Evolutionary conservation across 1,139 yeast species (phyloP).

Genomic region (Yamadazyma diospyri): DNA sequence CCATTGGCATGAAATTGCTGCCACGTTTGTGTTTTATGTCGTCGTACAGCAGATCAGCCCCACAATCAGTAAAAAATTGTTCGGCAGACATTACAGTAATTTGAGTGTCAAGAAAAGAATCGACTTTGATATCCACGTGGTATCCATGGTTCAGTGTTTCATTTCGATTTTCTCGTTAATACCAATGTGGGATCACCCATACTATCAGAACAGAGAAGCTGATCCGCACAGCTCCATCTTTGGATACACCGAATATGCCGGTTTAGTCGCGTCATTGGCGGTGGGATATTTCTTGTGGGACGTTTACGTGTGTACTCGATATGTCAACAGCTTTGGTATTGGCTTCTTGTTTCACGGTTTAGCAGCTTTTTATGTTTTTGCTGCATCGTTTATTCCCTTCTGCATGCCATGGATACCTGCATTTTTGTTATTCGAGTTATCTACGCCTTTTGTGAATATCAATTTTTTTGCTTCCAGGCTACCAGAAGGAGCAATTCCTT

Average conservation of each 20-base stretch:
- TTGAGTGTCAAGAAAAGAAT: conserved; percentile 46
- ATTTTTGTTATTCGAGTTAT: conserved; percentile 81
- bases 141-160: conserved; percentile 78
- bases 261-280: conserved; percentile 68
- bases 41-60: conserved; percentile 42
- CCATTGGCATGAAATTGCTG: conserved; percentile 57
- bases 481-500: conserved; percentile 51
- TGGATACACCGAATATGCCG: conserved; percentile 71
- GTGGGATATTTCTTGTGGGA: conserved; percentile 95
- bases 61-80: conserved; percentile 21
- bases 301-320: conserved; percentile 55
- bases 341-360: conserved; percentile 86
- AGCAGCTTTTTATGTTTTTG: conserved; percentile 75
- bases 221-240: conserved; percentile 50
- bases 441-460: conserved; percentile 89
- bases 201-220: conserved; percentile 35
- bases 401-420: conserved; percentile 77
- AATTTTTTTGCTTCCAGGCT: conserved; percentile 87
- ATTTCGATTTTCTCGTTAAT: conserved; percentile 51
- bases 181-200: conserved; percentile 58
- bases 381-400: conserved; percentile 47
- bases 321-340: conserved; percentile 66
- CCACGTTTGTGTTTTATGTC: conserved; percentile 37
- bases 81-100: conserved; percentile 47
- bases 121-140: conserved; percentile 86